These are phyloP conservation scores for Naganishia liquefaciens DNA, from an alignment of 1,284 basidiomycete species.

Conservation along the genomic window DNA sequence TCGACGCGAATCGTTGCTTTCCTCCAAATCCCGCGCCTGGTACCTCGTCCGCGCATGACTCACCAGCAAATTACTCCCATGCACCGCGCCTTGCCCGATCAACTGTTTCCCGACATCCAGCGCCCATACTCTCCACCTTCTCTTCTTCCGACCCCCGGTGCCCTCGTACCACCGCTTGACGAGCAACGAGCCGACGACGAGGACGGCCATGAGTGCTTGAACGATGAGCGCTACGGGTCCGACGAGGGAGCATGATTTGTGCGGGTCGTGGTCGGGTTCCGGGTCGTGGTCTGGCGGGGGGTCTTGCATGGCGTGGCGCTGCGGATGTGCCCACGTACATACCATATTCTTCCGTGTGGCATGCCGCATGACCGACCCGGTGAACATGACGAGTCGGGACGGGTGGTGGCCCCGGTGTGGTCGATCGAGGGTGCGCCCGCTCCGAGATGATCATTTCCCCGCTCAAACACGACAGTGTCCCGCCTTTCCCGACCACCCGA, in stretches of 20 bases:
- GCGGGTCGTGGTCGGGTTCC: conserved; percentile 47
- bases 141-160: conserved; percentile 60
- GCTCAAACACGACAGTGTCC: conserved; percentile 7
- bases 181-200: conserved; percentile 81
- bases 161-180: conserved; percentile 82
- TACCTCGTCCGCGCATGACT: conserved; percentile 31
- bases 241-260: conserved; percentile 53
- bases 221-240: conserved; percentile 56
- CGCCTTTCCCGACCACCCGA: no score
- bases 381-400: no score
- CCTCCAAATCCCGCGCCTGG: no score
- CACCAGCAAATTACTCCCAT: conserved; percentile 80
- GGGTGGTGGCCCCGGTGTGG: not conserved
- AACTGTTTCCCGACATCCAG: conserved; percentile 92
- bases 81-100: conserved; percentile 85
- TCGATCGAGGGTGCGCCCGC: not conserved
- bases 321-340: not conserved
- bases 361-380: no score
- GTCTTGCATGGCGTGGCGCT: not conserved
- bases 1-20: no score
- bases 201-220: conserved; percentile 65
- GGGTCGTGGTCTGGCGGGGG: conserved; percentile 5
- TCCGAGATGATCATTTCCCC: no score
- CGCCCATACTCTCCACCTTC: conserved; percentile 91
- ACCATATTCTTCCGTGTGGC: not conserved